These are phyloP conservation scores for Vanrija humicola DNA, from an alignment of 1,284 basidiomycete species.

Conservation along the genomic window DNA sequence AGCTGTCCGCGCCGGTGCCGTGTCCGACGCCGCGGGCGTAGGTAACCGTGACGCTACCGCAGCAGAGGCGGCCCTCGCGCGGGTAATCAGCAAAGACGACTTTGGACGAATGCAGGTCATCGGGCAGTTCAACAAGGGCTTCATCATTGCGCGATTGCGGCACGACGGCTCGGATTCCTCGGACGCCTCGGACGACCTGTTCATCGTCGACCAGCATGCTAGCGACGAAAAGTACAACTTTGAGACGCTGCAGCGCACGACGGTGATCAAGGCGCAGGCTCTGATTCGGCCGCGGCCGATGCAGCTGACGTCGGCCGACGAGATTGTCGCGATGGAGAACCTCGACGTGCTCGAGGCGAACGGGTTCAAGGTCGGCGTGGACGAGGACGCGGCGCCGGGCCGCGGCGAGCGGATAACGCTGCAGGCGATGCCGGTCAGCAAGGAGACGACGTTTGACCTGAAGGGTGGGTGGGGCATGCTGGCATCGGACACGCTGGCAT, in stretches of 20 bases:
- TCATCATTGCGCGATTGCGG: constrained; percentile 77
- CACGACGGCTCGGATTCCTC: constrained; percentile 56
- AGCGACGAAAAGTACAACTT: constrained; percentile 97
- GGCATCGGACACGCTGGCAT: too few species aligned
- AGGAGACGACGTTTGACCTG: constrained; percentile 74
- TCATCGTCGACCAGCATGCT: constrained; percentile 68
- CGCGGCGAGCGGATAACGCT: constrained; percentile 61
- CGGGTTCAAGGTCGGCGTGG: constrained; percentile 71
- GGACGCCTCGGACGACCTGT: constrained; percentile 78
- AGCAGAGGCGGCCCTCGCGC: constrained; percentile 70
- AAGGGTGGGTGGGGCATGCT: constrained; percentile 60
- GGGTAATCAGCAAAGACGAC: constrained; percentile 83
- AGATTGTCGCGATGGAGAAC: constrained; percentile 83
- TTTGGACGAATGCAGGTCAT: constrained; percentile 79
- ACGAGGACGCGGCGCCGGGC: constrained; percentile 56
- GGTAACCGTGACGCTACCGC: constrained; percentile 57
- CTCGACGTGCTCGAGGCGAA: constrained; percentile 73
- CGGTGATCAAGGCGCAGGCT: constrained; percentile 79
- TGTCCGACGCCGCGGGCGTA: constrained; percentile 56
- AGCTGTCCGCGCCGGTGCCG: constrained; percentile 20
- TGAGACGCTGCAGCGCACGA: constrained; percentile 83
- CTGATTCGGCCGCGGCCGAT: constrained; percentile 73
- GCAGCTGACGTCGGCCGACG: constrained; percentile 85
- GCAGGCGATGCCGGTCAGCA: constrained; percentile 83
- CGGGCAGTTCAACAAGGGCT: constrained; percentile 95